Evolutionary conservation across 345 rosid genomes (phyloP), one percentile per base, ranked within the genome.

Genomic region (Rhodomyrtus tomentosa): DNA sequence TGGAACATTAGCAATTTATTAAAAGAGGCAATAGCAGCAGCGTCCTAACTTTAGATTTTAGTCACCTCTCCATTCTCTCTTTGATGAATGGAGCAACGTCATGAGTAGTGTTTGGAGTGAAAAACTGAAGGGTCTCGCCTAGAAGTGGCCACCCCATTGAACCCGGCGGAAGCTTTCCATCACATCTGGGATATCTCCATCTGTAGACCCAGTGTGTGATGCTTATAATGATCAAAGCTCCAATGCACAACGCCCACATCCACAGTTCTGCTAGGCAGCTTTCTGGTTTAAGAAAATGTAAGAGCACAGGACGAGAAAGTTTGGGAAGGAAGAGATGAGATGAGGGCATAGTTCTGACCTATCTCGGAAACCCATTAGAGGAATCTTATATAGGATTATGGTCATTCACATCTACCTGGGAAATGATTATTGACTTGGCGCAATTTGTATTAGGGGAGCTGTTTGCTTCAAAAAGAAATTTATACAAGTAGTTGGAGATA

Each of bases 121-220:
- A 95, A 90, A 96, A 96, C 80, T 93, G 89, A 50, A 95, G 90
- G 86, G 94, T 90, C 90, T 96, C 99, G 15, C 99, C 99, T 3
- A 96, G 92, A 36, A 96, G 87, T 1, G 98, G 99, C 22, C 91
- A 87, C 29, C 99, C 99, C 99, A 96, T 95, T 2, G 99, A 96
- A 81, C 99, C 99, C 24, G 99, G 99, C 38, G 98, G 99, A 83
- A 96, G 95, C 84, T 93, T 93, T 10, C 99, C 99, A 83, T 85
- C 90, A 87, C 99, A 93, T 91, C 88, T 94, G n/a, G 99, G 99
- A 85, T 95, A 90, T 84, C 89, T 92, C 99, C 98, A 93, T 82
- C 84, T 88, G 86, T 93, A 88, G 84, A 94, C 82, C 95, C 94
- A 95, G 85, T 81, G 88, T 50, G 92, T 87, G 81, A 93, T 84